Evolutionary conservation across 768 basidiomycete species (phyloP), one percentile per base, ranked within the genome.

Genomic region (Pisolithus microcarpus): DNA sequence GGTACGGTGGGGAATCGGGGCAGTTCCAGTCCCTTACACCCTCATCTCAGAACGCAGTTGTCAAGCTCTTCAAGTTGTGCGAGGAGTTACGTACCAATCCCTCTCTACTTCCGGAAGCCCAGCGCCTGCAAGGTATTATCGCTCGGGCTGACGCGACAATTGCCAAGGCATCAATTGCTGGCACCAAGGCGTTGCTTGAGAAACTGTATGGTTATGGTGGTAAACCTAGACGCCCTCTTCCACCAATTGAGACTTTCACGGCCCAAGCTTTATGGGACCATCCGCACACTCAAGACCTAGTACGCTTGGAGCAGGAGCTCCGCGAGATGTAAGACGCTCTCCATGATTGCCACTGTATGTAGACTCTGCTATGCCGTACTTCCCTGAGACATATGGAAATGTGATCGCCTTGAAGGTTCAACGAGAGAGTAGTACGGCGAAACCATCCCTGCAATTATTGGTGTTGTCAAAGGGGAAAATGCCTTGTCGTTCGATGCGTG

Each of bases 131-230:
- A 61, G 87, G 81, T 9, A 81, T 92, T 55, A 75, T 90, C 48
- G 88, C 87, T 8, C 80, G 77, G 43, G 90, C 82, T 5, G 93
- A 96, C 65, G 84, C 73, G 56, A 85, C 87, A 6, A 84, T 92
- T 58, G 78, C 85, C 23, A 85, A 86, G 60, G 70, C 80, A 2
- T 83, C 82, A 2, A 83, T 95, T 54, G 70, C 85, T 6, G 91
- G 92, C 5, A 91, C 86, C n/a, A 95, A 95, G 67, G 84, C 72
- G 61, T 73, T 88, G 38, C 67, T 92, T 13, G 73, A 89, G 64
- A 85, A 77, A 61, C 63, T 87, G 18, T 76, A 85, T 56, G 91
- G 90, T 8, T 93, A 92, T 63, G 89, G 91, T 13, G 91, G 90
- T 0, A 60, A 69, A 23, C 84, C 90, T n/a, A 76, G 92, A 49